Conservation (phyloP, 768 basidiomycete species). For the Tricholoma sp. region DNA sequence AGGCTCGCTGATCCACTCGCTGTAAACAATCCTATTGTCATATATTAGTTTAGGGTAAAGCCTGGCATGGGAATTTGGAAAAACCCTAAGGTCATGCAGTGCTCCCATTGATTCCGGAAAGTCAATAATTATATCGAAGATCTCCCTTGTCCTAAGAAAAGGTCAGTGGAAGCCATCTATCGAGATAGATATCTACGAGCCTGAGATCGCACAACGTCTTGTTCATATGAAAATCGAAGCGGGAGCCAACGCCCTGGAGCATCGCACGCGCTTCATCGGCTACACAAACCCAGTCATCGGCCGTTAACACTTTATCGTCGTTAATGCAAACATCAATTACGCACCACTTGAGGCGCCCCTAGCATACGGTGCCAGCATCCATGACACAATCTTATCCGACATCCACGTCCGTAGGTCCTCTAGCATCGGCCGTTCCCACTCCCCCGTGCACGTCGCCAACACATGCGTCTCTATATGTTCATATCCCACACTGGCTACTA, state of each 20-base stretch:
- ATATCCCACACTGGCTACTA: conserved; percentile 81
- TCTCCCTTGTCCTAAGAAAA: conserved; percentile 57
- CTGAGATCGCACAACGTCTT: conserved; percentile 85
- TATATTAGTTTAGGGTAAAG: background rate
- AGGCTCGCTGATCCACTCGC: conserved; percentile 73
- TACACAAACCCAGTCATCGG: conserved; percentile 22
- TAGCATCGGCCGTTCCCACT: conserved; percentile 68
- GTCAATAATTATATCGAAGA: conserved; percentile 95
- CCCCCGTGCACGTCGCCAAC: conserved; percentile 53
- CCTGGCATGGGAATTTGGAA: background rate
- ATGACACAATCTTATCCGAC: conserved; percentile 70
- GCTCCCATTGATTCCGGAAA: conserved; percentile 86
- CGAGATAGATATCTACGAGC: conserved; percentile 32
- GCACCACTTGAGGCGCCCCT: conserved; percentile 53
- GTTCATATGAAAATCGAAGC: conserved; percentile 91
- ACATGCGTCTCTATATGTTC: conserved; percentile 80
- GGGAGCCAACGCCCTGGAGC: conserved; percentile 71
- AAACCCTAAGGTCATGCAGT: conserved; percentile 78
- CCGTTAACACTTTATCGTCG: background rate
- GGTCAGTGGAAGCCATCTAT: background rate
- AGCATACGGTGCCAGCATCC: conserved; percentile 82
- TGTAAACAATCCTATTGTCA: conserved; percentile 58
- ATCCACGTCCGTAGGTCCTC: conserved; percentile 68
- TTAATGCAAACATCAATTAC: conserved; percentile 15
- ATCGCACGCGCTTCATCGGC: conserved; percentile 66